phyloP scores from a whole-genome alignment of 2,329 filamentous ascomycete genomes.

The Purpureocillium takamizusanense region DNA sequence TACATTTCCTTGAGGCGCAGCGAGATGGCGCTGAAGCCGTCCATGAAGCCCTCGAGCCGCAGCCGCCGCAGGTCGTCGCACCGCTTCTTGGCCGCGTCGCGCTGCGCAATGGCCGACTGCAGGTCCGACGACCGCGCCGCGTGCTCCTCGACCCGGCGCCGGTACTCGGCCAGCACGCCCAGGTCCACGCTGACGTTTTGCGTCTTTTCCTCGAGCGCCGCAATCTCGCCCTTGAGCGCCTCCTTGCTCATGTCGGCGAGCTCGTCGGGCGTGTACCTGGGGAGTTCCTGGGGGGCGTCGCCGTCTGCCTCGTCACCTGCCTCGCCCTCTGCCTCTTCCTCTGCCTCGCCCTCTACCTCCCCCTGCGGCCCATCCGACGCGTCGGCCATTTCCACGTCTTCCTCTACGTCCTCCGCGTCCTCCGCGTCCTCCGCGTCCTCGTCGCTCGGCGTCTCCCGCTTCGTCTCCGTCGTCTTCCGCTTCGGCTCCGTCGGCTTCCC shows the following conservation, averaged over 20 bases:
- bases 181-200: constrained; percentile 84
- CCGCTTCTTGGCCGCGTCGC: constrained; percentile 83
- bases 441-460: constrained; percentile 12
- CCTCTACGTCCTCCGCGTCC: constrained; percentile 10
- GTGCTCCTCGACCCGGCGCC: constrained; percentile 76
- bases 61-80: constrained; percentile 86
- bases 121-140: constrained; percentile 76
- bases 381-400: constrained; percentile 13
- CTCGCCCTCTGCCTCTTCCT: constrained; percentile 16
- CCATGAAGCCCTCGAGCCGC: constrained; percentile 95
- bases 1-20: constrained; percentile 98
- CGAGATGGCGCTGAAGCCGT: constrained; percentile 90
- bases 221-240: constrained; percentile 52
- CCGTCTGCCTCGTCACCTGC: constrained; percentile 20
- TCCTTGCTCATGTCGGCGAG: constrained; percentile 57
- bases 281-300: constrained; percentile 59
- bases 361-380: constrained; percentile 8
- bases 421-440: constrained; percentile 4
- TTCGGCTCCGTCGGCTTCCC: constrained; percentile 20
- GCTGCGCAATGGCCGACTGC: constrained; percentile 63
- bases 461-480: constrained; percentile 17
- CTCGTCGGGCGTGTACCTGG: constrained; percentile 67
- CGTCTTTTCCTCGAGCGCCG: constrained; percentile 57
- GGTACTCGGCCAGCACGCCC: constrained; percentile 80
- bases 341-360: constrained; percentile 15